phyloP scores from a whole-genome alignment of 1,284 basidiomycete species.

The Cryptococcus hybrid region DNA sequence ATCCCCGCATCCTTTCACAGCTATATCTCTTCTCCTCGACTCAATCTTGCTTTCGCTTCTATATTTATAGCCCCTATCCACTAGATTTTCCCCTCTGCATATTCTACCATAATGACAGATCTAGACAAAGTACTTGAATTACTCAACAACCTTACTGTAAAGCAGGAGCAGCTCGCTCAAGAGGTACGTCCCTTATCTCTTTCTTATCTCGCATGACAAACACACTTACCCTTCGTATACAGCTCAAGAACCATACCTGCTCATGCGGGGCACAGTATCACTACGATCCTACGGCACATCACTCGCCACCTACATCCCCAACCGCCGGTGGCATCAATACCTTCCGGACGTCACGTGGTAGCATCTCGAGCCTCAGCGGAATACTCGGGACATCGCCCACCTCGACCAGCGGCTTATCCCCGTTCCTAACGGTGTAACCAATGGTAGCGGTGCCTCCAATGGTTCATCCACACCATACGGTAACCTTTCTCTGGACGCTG shows the following conservation, averaged over 20 bases:
- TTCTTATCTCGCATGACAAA: not conserved
- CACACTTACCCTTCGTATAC: not conserved
- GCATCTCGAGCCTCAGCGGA: not conserved
- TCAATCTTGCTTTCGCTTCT: not conserved
- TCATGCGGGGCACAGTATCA: slow-evolving; percentile 1
- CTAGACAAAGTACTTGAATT: slow-evolving; percentile 30
- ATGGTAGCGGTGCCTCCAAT: not conserved
- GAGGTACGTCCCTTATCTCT: slow-evolving; percentile 22
- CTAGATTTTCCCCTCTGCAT: not conserved
- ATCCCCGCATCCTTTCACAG: too few species aligned
- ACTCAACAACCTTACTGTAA: slow-evolving; percentile 32
- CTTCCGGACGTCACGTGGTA: slow-evolving; percentile 13
- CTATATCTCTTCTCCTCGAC: too few species aligned
- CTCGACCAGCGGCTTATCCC: too few species aligned
- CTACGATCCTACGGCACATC: not conserved
- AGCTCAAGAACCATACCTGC: slow-evolving; percentile 6
- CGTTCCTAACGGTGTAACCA: not conserved
- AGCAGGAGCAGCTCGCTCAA: slow-evolving; percentile 36
- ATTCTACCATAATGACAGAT: slow-evolving; percentile 17
- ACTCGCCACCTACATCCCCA: slow-evolving; percentile 13
- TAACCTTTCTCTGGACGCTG: slow-evolving; percentile 24
- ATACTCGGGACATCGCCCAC: too few species aligned
- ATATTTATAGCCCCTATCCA: not conserved
- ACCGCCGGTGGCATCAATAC: slow-evolving; percentile 25
- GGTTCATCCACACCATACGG: slow-evolving; percentile 25